Base-by-base conservation (phyloP, 2,329 filamentous ascomycete species). In the Graphilbum sp. region DNA sequence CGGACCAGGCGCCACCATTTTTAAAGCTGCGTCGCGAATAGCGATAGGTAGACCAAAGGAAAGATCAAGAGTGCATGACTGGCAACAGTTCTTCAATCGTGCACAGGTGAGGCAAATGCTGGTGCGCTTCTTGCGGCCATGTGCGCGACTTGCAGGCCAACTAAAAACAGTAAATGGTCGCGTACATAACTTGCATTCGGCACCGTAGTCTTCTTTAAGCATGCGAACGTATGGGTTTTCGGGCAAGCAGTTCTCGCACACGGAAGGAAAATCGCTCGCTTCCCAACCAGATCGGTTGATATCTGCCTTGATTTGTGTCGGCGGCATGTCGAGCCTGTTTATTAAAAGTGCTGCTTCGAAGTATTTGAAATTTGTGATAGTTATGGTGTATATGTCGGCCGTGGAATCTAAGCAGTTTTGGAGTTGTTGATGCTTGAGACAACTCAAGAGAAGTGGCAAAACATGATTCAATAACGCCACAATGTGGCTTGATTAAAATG, bases 201-300 rank as follows among this genome's bases (percentile, higher is more conserved):
- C 83, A 50, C 86, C 90, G 52, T 92, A 78, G 57, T 98, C 88
- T 54, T 96, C 86, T 61, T 98, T 98, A 43, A 98, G 69, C 87
- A 98, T 96, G 60, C 96, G 90, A 32, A 98, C 90, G 53, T 93
- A 98, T 2, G 88, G 88, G 51, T 96, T 96, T 44, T 94, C 87
- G 15, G 88, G 87, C 2, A 98, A 72, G 56, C 90, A 98, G 53
- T 78, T 86, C 60, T 98, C 90, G 64, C 75, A 90, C 25, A 90
- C 80, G 3, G 81, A 87, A 9, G 84, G 84, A 52, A 90, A 86
- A 58, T 90, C 84, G 35, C 84, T 90, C 24, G 85, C 81, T 61
- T 98, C 90, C 86, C 87, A 95, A 42, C 90, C 90, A 16, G 86
- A 90, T 38, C 90, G 75, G 62, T 96, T 95, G 34, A 95, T 70